Evolutionary conservation across 176 grass and related monocot genomes (phyloP), one percentile per base, ranked within the genome.

Genomic region (Lolium multiflorum): DNA sequence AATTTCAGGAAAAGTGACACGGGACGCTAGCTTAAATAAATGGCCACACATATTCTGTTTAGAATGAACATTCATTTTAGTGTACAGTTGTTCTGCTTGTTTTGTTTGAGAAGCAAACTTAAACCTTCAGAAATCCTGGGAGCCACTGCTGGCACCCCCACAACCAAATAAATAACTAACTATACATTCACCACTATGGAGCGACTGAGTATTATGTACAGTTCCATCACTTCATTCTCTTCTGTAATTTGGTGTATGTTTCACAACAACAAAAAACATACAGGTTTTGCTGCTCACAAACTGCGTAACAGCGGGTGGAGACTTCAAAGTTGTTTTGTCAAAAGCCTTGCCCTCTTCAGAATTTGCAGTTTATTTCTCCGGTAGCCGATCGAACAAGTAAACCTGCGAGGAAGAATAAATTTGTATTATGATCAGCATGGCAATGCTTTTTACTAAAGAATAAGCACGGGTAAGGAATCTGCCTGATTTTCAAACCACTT

Each of bases 171-270:
- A 79, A 52, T 2, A 59, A 12, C 82, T 77, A 77, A 76, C 90
- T 82, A 77, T 9, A 62, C 52, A 81, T 71, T 71, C 77, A 81
- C 47, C 71, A 82, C 71, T 68, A 20, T 60, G 77, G 76, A 85
- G 75, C 59, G 57, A 87, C 57, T 50, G 11, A 82, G 77, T 82
- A 77, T 77, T 88, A 91, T 91, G 63, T 85, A 88, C 90, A 91
- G 10, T 78, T 88, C 14, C 82, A 72, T 82, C 37, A 69, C 70
- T 77, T 76, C 59, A 64, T 70, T 55, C 62, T 77, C 62, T 65
- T 73, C 49, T 88, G 46, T 70, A 82, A 17, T 48, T 88, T 28
- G 9, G 11, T 70, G 81, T 81, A 62, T 52, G 61, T 81, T 65
- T 61, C 7, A 7, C 7, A 51, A 88, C 81, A 85, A 85, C 71